Evolutionary conservation across 768 basidiomycete genomes (phyloP).

Genomic region (Lactarius trivialis): DNA sequence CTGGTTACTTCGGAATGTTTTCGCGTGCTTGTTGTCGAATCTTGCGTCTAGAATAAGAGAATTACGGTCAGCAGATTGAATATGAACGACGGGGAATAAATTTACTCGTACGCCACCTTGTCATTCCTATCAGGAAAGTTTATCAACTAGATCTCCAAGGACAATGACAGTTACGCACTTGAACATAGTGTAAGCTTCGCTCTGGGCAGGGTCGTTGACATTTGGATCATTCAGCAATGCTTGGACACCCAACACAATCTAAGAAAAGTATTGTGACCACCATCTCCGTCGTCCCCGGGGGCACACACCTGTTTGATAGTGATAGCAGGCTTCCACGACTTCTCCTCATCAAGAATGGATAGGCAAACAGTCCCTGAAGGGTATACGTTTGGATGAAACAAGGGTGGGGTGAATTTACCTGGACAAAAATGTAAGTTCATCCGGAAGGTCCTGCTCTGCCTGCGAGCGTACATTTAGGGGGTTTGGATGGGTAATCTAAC

Average conservation of each 20-base stretch:
- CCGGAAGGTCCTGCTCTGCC: slow-evolving; percentile 5
- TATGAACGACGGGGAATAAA: slow-evolving; percentile 14
- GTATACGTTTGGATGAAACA: slow-evolving; percentile 98
- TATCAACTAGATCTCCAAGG: slow-evolving; percentile 1
- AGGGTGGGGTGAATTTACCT: slow-evolving; percentile 95
- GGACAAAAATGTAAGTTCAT: slow-evolving; percentile 9
- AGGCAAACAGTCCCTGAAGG: slow-evolving; percentile 98
- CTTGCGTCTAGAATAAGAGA: slow-evolving; percentile 47
- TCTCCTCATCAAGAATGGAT: slow-evolving; percentile 97
- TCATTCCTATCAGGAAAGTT: slow-evolving; percentile 62
- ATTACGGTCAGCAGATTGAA: not conserved
- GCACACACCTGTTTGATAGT: slow-evolving; percentile 89
- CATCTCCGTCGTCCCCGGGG: not conserved
- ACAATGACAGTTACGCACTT: slow-evolving; percentile 54
- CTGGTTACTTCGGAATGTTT: slow-evolving; percentile 71
- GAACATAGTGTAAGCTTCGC: slow-evolving; percentile 98
- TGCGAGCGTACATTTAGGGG: slow-evolving; percentile 71
- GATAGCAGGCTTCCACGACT: slow-evolving; percentile 97
- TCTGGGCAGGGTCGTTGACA: slow-evolving; percentile 95
- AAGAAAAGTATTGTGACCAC: not conserved
- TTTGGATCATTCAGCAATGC: slow-evolving; percentile 95
- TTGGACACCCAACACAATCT: slow-evolving; percentile 96
- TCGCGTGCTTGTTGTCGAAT: slow-evolving; percentile 85
- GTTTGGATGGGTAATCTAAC: slow-evolving; percentile 90
- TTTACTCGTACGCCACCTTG: slow-evolving; percentile 86